Evolutionary conservation across 148 eudicot species (phyloP), one percentile per base, ranked within the genome.

Genomic region (Polygonum maritimum): DNA sequence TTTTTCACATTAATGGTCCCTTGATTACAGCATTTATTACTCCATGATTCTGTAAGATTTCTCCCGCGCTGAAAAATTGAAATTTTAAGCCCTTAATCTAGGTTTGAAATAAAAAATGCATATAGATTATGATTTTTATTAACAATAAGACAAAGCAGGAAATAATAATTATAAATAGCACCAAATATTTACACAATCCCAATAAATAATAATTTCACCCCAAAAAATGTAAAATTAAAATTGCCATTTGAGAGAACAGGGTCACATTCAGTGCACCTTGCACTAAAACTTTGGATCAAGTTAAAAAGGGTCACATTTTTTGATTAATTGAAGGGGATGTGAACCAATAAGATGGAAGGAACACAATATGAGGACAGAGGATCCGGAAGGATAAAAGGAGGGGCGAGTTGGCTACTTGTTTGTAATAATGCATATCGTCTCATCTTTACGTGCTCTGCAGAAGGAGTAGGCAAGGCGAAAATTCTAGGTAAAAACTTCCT

Each of bases 371-470:
- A n/a, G n/a, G n/a, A n/a, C n/a, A n/a, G n/a, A n/a, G n/a, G n/a
- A n/a, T n/a, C n/a, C n/a, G n/a, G n/a, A n/a, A n/a, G n/a, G n/a
- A 58, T 60, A 60, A 60, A 60, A 60, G 67, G 35, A 60, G 67
- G 22, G 33, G 12, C 0, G 67, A 60, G 14, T 60, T 22, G 10
- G 31, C 31, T 26, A 26, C 31, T 26, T 26, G 31, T 26, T 26
- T 26, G 31, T 26, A 26, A 26, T 26, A 26, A 26, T 7, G 60
- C 4, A 1, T 54, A 54, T 16, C 5, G 9, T 54, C 19, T 52
- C 15, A 16, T 15, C 19, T 52, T 16, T 15, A 16, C n/a, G 16
- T 5, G 2, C 22, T 58, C 22, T 22, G 65, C 13, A 58, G 33
- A 58, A 1, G 33, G 10, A 22, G 16, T 21, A 54, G 21, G 0